These are phyloP conservation scores for Plasmopara viticola DNA, from an alignment of 352 stramenopile genomes.

Conservation along the genomic window DNA sequence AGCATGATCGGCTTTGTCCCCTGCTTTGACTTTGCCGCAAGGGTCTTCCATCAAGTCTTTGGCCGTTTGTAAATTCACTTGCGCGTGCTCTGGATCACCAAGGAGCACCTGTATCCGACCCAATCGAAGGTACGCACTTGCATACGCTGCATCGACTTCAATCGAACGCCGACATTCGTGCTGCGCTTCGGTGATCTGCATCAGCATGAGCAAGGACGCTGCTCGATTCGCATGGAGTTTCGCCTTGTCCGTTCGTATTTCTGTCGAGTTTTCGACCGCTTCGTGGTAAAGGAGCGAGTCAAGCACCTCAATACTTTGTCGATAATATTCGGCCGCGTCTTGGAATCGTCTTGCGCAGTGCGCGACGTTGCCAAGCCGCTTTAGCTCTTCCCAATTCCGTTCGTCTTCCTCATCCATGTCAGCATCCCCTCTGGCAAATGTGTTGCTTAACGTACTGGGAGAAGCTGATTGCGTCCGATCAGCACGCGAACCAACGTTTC, in stretches of 20 bases:
- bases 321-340: conserved; percentile 53
- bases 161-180: conserved; percentile 64
- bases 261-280: conserved; percentile 25
- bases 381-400: conserved; percentile 53
- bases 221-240: conserved; percentile 78
- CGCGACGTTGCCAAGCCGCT: conserved; percentile 43
- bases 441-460: conserved; percentile 1
- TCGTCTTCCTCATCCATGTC: conserved; percentile 34
- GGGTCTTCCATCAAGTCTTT: conserved; percentile 33
- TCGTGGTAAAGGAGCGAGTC: conserved; percentile 32
- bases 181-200: conserved; percentile 62
- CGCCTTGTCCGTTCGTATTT: conserved; percentile 63
- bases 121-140: conserved; percentile 64
- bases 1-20: conserved; percentile 34
- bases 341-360: conserved; percentile 38
- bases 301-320: conserved; percentile 46
- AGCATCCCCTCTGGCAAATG: conserved; percentile 13
- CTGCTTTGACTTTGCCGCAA: conserved; percentile 9
- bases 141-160: conserved; percentile 55
- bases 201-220: conserved; percentile 74
- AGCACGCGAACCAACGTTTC: conserved; percentile 11
- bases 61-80: conserved; percentile 41
- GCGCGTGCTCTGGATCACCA: conserved; percentile 46
- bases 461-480: conserved; percentile 18
- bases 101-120: conserved; percentile 65